These are phyloP conservation scores for Coemansia sp. DNA, from an alignment of 192 early-diverging fungal species.

Conservation along the genomic window DNA sequence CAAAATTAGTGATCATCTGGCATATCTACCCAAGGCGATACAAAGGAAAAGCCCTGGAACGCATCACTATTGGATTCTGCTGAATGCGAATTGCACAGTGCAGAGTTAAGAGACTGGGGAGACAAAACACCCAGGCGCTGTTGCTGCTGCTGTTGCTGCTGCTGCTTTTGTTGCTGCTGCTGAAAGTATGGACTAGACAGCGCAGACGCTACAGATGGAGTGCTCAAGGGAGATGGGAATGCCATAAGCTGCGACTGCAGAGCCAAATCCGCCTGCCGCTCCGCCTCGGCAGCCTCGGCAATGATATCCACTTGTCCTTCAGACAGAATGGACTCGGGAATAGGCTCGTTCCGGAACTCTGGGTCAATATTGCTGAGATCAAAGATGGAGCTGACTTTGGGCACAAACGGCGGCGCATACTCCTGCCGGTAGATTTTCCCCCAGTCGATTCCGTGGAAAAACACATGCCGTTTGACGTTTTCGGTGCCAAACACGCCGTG, in stretches of 20 bases:
- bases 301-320: conserved; percentile 45
- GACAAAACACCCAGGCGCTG: conserved; percentile 16
- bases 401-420: conserved; percentile 67
- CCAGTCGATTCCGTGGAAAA: conserved; percentile 67
- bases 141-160: conserved; percentile 14
- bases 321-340: conserved; percentile 39
- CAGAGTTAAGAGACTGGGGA: conserved; percentile 17
- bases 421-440: conserved; percentile 59
- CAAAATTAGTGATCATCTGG: conserved; percentile 17
- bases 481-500: conserved; percentile 57
- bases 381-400: conserved; percentile 57
- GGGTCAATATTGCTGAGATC: conserved; percentile 55
- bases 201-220: conserved; percentile 11
- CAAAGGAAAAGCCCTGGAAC: conserved; percentile 54
- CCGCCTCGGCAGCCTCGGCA: conserved; percentile 43
- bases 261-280: conserved; percentile 40
- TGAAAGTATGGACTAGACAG: conserved; percentile 26
- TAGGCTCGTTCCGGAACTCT: conserved; percentile 53
- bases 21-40: conserved; percentile 45
- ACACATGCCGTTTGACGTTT: conserved; percentile 63
- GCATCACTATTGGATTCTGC: conserved; percentile 21
- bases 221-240: conserved; percentile 40
- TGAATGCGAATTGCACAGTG: conserved; percentile 13
- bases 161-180: conserved; percentile 23
- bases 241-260: conserved; percentile 39